Conservation (phyloP, 2,329 filamentous ascomycete genomes). For the Elsinoe perseae region DNA sequence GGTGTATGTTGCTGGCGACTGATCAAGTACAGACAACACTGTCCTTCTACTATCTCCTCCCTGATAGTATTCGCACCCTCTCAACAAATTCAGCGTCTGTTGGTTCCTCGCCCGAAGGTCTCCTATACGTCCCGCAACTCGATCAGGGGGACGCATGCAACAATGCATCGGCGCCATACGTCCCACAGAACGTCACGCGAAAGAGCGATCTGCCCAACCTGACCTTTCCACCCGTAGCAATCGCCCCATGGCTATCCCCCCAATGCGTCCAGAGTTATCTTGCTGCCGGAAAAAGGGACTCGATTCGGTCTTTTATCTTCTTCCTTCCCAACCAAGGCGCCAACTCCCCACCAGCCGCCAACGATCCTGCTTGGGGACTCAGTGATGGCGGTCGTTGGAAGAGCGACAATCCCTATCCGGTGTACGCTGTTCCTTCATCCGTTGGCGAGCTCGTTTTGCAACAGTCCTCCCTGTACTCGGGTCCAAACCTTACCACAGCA, state of each 20-base stretch:
- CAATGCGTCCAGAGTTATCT: slow-evolving; percentile 70
- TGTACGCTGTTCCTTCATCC: slow-evolving; percentile 69
- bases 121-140: slow-evolving; percentile 78
- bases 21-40: slow-evolving; percentile 19
- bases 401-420: slow-evolving; percentile 61
- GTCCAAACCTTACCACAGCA: slow-evolving; percentile 52
- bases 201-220: slow-evolving; percentile 55
- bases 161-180: slow-evolving; percentile 53
- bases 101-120: slow-evolving; percentile 61
- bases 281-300: slow-evolving; percentile 51
- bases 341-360: slow-evolving; percentile 57
- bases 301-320: slow-evolving; percentile 53
- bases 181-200: slow-evolving; percentile 69
- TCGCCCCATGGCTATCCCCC: slow-evolving; percentile 77
- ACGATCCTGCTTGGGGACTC: slow-evolving; percentile 62
- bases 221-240: slow-evolving; percentile 67
- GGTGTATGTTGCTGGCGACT: neutral
- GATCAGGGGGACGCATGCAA: slow-evolving; percentile 51
- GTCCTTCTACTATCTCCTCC: neutral
- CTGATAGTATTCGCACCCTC: slow-evolving; percentile 63
- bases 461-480: slow-evolving; percentile 68
- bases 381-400: slow-evolving; percentile 66
- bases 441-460: slow-evolving; percentile 62
- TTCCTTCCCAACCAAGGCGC: slow-evolving; percentile 41
- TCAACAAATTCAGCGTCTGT: slow-evolving; percentile 57